Conservation (phyloP, 768 basidiomycete genomes). For the Tulasnella calospora region DNA sequence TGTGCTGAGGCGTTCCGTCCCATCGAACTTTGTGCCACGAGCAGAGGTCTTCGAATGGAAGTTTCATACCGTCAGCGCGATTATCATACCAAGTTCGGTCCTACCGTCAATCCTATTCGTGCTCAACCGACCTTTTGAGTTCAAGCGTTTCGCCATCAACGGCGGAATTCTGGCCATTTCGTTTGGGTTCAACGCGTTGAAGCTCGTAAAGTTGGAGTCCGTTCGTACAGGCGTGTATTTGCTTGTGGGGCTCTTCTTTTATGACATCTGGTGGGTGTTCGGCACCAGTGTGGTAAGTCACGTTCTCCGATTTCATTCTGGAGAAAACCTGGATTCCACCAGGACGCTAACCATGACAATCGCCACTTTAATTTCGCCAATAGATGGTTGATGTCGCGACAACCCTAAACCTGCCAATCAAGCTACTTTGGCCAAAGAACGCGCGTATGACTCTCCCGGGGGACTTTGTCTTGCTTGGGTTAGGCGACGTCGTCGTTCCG, state of each 20-base stretch:
- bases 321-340: not conserved
- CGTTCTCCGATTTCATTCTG: not conserved
- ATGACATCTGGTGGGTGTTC: slow-evolving; percentile 96
- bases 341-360: not conserved
- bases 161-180: slow-evolving; percentile 71
- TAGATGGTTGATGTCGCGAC: slow-evolving; percentile 95
- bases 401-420: slow-evolving; percentile 86
- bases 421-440: slow-evolving; percentile 77
- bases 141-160: slow-evolving; percentile 49
- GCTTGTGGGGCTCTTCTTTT: slow-evolving; percentile 78
- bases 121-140: not conserved
- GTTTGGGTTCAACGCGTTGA: slow-evolving; percentile 74
- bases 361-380: slow-evolving; percentile 28
- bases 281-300: slow-evolving; percentile 66
- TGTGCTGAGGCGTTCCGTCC: not conserved
- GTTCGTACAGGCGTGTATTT: slow-evolving; percentile 83
- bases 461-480: slow-evolving; percentile 61
- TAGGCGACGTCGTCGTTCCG: slow-evolving; percentile 77
- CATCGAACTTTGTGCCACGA: not conserved
- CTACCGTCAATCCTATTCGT: not conserved
- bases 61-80: slow-evolving; percentile 4
- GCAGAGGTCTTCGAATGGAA: slow-evolving; percentile 19
- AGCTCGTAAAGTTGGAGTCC: slow-evolving; percentile 77
- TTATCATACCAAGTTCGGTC: slow-evolving; percentile 26
- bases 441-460: slow-evolving; percentile 53